Evolutionary conservation across 768 basidiomycete species (phyloP), one percentile per base, ranked within the genome.

Genomic region (Paxillus ammoniavirescens): DNA sequence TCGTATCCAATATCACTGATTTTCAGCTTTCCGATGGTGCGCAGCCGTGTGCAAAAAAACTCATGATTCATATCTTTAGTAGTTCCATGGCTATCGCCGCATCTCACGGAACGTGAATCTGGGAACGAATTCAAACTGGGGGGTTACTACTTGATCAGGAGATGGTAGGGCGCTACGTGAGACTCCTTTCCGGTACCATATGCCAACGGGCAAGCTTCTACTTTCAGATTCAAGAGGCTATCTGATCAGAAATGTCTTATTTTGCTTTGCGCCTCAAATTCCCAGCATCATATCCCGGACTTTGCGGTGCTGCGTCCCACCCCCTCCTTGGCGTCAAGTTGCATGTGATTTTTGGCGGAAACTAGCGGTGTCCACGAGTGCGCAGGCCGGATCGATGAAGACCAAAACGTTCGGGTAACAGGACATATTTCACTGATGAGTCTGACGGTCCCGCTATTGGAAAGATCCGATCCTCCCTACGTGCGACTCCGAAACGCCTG

Each of bases 91-190:
- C 56, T 45, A 60, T 63, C 59, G 59, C 56, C 64, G 61, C 37
- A 60, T 65, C 56, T 59, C 53, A 50, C 59, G 59, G 56, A 59
- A 55, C 44, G 55, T 57, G 53, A 60, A 59, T 63, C 63, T 57
- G 53, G 49, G 36, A 46, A 48, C 33, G 43, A 50, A 47, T 41
- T 47, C 15, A 52, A 48, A 37, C 33, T 45, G 30, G 35, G 31
- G n/a, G 23, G n/a, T n/a, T 40, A 45, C 35, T 33, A 26, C 55
- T 65, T 45, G 28, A 61, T 66, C 55, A 36, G 63, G 60, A 30
- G 36, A 50, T 45, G 36, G 52, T 44, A 49, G 42, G 46, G 53
- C 44, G 18, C 26, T 12, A 50, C 48, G 53, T 41, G 50, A 63
- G 52, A 51, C 42, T 21, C 37, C 21, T 38, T 38, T 38, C 37